Base-by-base conservation (phyloP, 495 filamentous ascomycete species). In the Penicillium chermesinum region DNA sequence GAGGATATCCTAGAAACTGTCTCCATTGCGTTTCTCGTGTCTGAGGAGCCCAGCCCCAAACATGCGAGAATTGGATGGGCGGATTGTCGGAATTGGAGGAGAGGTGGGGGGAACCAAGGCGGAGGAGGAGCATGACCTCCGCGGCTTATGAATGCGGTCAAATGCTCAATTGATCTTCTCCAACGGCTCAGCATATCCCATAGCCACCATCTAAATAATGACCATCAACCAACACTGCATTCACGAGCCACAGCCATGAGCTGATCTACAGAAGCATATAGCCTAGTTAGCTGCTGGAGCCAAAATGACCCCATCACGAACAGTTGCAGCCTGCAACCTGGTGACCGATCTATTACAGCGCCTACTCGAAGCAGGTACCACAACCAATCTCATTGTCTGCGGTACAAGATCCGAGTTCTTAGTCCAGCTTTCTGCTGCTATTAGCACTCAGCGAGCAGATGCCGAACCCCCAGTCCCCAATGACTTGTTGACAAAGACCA, bases 1-100 rank as follows among this genome's bases (percentile, higher is more conserved):
- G 81, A 88, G 38, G 91, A 94, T 65, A 96, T 95, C 55, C 87
- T 75, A 15, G 93, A 90, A 53, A 96, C 89, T n/a, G 93, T 94
- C 74, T 97, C 93, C 93, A 98, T 91, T 45, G 55, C 62, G 1
- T 27, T 19, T 41, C 46, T 38, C 54, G 38, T 41, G 37, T 58
- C 55, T 33, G 40, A 60, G 41, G 37, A 42, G 42, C 58, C 62
- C 58, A 49, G 41, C 58, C 44, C 50, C 30, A 52, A 45, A 21
- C 41, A 34, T 35, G 38, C 43, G 49, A 41, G 43, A 40, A 59
- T 48, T 55, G 52, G 46, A 48, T 37, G 12, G 25, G 25, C n/a
- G 25, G 25, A 10, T 30, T 30, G 25, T 30, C 25, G 35, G 14
- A 37, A 13, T 37, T n/a, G 15, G 33, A 43, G 21, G 38, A 12